Percentiles rank a stretch among this genome's conserved stretches.
Evolutionary conservation across 2,329 filamentous ascomycete genomes (phyloP).

Genomic region (Gaeumannomyces sp.): DNA sequence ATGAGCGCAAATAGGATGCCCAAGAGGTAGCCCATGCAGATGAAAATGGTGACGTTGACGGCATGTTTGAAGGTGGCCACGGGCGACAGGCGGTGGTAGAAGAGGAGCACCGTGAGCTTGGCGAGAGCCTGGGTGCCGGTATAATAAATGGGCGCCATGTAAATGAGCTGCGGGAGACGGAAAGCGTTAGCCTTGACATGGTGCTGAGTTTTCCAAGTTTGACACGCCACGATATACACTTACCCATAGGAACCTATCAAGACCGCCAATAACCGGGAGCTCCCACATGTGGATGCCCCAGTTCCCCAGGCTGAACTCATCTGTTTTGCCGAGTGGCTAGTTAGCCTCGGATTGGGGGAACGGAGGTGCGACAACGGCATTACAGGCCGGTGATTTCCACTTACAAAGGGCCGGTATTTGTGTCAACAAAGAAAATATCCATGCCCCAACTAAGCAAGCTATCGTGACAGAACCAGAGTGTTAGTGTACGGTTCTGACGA

Average conservation of each 20-base stretch:
- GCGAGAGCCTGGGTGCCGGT: constrained; percentile 22
- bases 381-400: background rate
- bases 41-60: constrained; percentile 23
- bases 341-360: constrained; percentile 8
- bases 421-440: background rate
- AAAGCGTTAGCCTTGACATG: background rate
- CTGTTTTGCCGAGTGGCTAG: background rate
- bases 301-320: background rate
- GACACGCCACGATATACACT: background rate
- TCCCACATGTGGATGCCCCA: constrained; percentile 7
- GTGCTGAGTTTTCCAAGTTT: background rate
- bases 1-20: constrained; percentile 28
- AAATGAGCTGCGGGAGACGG: constrained; percentile 19
- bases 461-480: background rate
- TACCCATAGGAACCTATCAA: constrained; percentile 11
- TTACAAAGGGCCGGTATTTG: background rate
- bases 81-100: constrained; percentile 32
- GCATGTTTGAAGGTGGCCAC: constrained; percentile 26
- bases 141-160: constrained; percentile 22
- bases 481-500: background rate
- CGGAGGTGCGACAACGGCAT: constrained; percentile 17
- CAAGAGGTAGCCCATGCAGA: constrained; percentile 26
- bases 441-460: constrained; percentile 1
- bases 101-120: constrained; percentile 32
- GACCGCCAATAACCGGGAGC: background rate